A percentile compares a stretch with the other conserved stretches of the same genome.
Evolutionary conservation across 164 flowering plant species (phyloP).

Genomic region (Platanus orientalis): DNA sequence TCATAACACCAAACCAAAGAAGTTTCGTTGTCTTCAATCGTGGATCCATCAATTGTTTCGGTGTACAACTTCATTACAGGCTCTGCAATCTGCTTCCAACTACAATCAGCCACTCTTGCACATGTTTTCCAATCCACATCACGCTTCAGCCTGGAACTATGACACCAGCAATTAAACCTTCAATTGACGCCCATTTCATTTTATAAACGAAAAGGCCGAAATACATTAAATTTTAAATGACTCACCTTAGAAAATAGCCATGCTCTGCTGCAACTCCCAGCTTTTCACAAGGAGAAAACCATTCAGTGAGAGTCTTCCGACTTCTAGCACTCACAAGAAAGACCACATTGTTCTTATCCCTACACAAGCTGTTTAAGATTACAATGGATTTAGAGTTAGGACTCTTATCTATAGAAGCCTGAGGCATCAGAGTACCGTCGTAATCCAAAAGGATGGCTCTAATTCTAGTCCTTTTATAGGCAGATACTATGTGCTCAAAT

Average conservation of each 20-base stretch:
- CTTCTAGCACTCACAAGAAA: conserved; percentile 42
- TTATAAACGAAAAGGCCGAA: too few relatives aligned
- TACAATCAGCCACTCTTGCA: conserved; percentile 28
- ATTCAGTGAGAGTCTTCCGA: conserved; percentile 27
- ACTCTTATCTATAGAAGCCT: conserved; percentile 25
- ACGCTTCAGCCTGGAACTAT: conserved; percentile 30
- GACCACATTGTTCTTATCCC: conserved; percentile 22
- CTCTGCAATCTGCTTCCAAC: too few relatives aligned
- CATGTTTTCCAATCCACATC: conserved; percentile 41
- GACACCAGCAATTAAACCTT: too few relatives aligned
- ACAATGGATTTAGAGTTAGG: conserved; percentile 30
- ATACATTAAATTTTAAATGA: too few relatives aligned
- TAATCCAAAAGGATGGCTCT: conserved; percentile 48
- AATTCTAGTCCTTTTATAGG: too few relatives aligned
- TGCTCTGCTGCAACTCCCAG: conserved; percentile 49
- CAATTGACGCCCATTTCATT: too few relatives aligned
- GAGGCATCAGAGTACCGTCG: conserved; percentile 36
- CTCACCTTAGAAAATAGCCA: too few relatives aligned
- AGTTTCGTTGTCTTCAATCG: too few relatives aligned
- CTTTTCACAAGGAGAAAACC: conserved; percentile 39
- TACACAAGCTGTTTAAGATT: conserved; percentile 28
- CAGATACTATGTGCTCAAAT: too few relatives aligned
- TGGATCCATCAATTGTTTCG: too few relatives aligned
- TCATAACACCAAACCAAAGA: too few relatives aligned
- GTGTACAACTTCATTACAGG: too few relatives aligned